phyloP scores from a whole-genome alignment of 768 basidiomycete genomes.

The Russula ochroleuca region DNA sequence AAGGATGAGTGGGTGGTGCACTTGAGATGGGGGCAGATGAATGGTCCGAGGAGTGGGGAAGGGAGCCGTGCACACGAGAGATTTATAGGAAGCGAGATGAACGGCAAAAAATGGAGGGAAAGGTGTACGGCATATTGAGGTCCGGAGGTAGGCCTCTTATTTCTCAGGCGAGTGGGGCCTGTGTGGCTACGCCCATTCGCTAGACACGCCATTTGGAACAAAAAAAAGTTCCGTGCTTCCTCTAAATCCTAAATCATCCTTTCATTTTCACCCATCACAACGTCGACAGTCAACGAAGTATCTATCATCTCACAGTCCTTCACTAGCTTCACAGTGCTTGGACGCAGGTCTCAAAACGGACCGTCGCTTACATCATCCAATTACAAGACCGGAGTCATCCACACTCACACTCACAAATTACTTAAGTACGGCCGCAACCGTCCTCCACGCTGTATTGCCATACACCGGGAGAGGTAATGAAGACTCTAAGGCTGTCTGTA shows the following conservation, averaged over 20 bases:
- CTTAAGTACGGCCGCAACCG: background rate
- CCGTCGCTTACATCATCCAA: conserved; percentile 3
- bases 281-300: background rate
- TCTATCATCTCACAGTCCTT: background rate
- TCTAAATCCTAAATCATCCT: background rate
- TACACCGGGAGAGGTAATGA: background rate
- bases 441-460: background rate
- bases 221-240: background rate
- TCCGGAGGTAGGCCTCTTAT: background rate
- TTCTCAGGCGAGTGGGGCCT: conserved; percentile 4
- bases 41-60: background rate
- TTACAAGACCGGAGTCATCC: background rate
- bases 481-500: background rate
- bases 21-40: background rate
- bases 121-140: conserved; percentile 8
- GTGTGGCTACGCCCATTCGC: conserved; percentile 13
- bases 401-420: background rate
- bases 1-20: background rate
- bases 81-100: conserved; percentile 7
- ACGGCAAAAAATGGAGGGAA: background rate
- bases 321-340: background rate
- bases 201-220: background rate
- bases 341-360: background rate
- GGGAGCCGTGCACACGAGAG: background rate
- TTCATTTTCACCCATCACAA: conserved; percentile 5